Conservation (phyloP, 345 rosid species). For the Microcos paniculata region DNA sequence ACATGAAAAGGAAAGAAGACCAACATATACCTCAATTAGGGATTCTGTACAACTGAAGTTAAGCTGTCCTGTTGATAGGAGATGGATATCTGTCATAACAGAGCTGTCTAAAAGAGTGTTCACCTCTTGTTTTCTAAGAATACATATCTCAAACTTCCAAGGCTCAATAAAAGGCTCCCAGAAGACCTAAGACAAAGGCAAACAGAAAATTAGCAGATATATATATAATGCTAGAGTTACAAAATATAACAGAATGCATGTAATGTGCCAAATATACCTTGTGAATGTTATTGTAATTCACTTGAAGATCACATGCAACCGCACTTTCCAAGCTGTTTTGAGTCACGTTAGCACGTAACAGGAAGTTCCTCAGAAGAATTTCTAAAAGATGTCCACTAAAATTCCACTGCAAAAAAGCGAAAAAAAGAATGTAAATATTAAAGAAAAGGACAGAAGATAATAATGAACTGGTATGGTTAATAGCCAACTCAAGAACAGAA, state of each 20-base stretch:
- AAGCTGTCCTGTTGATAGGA: slow-evolving; percentile 63
- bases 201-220: slow-evolving; percentile 20
- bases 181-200: slow-evolving; percentile 49
- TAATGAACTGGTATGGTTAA: not conserved
- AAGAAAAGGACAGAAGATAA: not conserved
- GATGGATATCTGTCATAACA: slow-evolving; percentile 54
- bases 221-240: not conserved
- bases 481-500: not conserved
- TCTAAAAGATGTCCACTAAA: slow-evolving; percentile 79
- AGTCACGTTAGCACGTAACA: slow-evolving; percentile 42
- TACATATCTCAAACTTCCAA: slow-evolving; percentile 64
- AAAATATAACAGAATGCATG: not conserved
- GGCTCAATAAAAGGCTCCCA: slow-evolving; percentile 97
- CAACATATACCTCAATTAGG: slow-evolving; percentile 65
- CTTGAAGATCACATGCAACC: slow-evolving; percentile 62
- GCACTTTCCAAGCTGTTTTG: slow-evolving; percentile 47
- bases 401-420: slow-evolving; percentile 62
- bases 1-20: slow-evolving; percentile 5
- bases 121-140: slow-evolving; percentile 47
- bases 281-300: slow-evolving; percentile 78
- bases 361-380: slow-evolving; percentile 53
- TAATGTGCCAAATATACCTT: slow-evolving; percentile 46
- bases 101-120: slow-evolving; percentile 55
- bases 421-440: slow-evolving; percentile 11
- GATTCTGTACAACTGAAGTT: slow-evolving; percentile 80